Evolutionary conservation across 2,329 filamentous ascomycete species (phyloP), one percentile per base, ranked within the genome.

Genomic region (Colletotrichum eleusines): DNA sequence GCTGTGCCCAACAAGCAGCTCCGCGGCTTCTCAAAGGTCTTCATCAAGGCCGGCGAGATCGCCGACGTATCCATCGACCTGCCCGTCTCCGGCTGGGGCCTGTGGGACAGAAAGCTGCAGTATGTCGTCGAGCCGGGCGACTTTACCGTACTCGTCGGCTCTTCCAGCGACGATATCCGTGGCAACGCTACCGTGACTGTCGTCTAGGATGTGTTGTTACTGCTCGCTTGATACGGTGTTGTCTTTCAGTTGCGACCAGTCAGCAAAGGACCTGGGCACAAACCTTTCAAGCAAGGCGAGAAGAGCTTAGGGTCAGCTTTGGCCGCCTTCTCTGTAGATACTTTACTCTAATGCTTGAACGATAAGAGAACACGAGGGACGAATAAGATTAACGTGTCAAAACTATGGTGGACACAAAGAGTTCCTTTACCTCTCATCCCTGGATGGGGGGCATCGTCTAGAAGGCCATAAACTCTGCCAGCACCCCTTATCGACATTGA

Each of bases 81-180:
- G 60, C 84, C 87, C 71, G 90, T 91, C 77, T 85, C 88, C 14
- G 77, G 86, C 31, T 83, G 91, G 72, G 86, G 86, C 12, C 81
- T 89, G 1, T 90, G 88, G 55, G 81, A 90, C 77, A 87, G 84
- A 0, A 84, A 84, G 72, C 91, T 93, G 89, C 81, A 90, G 78
- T 94, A 94, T 78, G 90, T 92, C 31, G 91, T 94, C 46, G 92
- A 94, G 84, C 87, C 87, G 3, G 92, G 92, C 1, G 86, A 90
- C 50, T 94, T 94, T 77, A 80, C 84, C 6, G 81, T 93, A 12
- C 82, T 85, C 65, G 86, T 91, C 20, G 92, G 91, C n/a, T 85
- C 82, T 63, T 87, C 86, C 31, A 91, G 89, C 74, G 81, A 81
- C 65, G 86, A 90, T 77, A 76, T 91, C 66, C 84, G 84, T 73